Percentiles rank a stretch among this genome's conserved stretches.
Conservation (phyloP, 1,284 basidiomycete species). For the Sphagnurus paluster region DNA sequence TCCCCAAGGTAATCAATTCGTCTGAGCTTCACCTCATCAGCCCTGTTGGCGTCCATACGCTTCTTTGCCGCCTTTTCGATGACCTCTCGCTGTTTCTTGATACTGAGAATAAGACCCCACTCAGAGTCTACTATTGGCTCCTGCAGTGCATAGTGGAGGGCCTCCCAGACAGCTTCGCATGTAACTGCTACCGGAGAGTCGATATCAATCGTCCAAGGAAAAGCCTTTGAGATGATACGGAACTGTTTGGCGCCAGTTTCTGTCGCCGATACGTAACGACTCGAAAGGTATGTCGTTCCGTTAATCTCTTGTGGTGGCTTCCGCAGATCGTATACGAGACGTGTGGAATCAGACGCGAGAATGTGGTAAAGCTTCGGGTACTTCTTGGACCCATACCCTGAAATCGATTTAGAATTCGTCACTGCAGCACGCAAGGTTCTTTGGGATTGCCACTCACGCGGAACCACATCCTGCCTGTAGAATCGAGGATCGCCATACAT, state of each 20-base stretch:
- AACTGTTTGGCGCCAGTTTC: constrained; percentile 31
- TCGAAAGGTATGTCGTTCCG: constrained; percentile 40
- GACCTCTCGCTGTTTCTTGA: constrained; percentile 32
- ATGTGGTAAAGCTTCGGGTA: constrained; percentile 36
- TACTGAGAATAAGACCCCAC: constrained; percentile 52
- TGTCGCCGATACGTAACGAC: constrained; percentile 36
- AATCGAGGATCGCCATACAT: constrained; percentile 6
- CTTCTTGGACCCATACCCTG: constrained; percentile 25
- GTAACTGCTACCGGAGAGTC: constrained; percentile 41
- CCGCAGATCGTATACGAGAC: constrained; percentile 49
- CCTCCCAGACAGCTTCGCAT: constrained; percentile 53
- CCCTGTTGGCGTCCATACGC: constrained; percentile 27
- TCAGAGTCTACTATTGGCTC: constrained; percentile 56
- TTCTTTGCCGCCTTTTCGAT: constrained; percentile 41
- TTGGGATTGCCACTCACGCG: not conserved
- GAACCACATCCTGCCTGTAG: constrained; percentile 3
- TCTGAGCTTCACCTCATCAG: constrained; percentile 36
- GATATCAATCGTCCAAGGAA: constrained; percentile 63
- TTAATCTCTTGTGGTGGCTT: constrained; percentile 41
- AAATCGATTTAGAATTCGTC: not conserved
- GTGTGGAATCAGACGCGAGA: constrained; percentile 50
- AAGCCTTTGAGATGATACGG: constrained; percentile 53
- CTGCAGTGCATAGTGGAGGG: constrained; percentile 47
- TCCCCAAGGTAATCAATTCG: constrained; percentile 63
- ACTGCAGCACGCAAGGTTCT: not conserved